Base-by-base conservation (phyloP, 371 early-diverging fungal species). In the Mortierella sp. region DNA sequence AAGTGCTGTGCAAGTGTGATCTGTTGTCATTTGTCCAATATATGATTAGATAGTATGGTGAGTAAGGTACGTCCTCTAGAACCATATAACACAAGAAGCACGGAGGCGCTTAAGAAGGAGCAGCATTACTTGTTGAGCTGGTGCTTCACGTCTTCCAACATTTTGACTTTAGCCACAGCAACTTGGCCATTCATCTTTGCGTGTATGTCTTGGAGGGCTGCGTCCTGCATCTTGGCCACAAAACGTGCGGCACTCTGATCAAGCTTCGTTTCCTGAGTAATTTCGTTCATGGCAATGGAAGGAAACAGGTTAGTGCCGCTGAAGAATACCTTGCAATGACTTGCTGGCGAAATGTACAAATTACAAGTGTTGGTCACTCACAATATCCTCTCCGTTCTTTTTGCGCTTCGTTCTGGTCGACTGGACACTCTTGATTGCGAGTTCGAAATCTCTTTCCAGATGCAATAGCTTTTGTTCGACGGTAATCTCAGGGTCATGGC, bases 81-180 rank as follows among this genome's bases (percentile, higher is more conserved):
- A 13, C 9, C 26, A 47, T 68, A 45, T 13, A 14, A 47, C 47
- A 44, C 21, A 14, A 5, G 31, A 34, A 9, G 0, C 24, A 45
- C 9, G 0, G 58, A n/a, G 3, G 21, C 24, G 7, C 10, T 45
- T 8, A 14, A 9, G 16, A 38, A 38, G 8, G 24, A 4, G 4
- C 31, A 3, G 75, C 91, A 42, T 91, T 60, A 94, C 93, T 96
- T 96, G 83, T 93, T 90, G 72, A 98, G 88, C 77, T 92, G 92
- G 16, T 77, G 89, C 38, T 91, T 90, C 19, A 97, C 95, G 45
- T 90, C 90, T 14, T 93, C 92, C 75, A 99, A 91, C 91, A 96
- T 91, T 80, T 93, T 94, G 74, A 99, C 90, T 88, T 98, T 98
- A 54, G 94, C 91, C 24, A 96, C 89, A 0, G 98, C 97, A 0